Conservation (phyloP, 257 asterid species). For the Primulina tabacum region DNA sequence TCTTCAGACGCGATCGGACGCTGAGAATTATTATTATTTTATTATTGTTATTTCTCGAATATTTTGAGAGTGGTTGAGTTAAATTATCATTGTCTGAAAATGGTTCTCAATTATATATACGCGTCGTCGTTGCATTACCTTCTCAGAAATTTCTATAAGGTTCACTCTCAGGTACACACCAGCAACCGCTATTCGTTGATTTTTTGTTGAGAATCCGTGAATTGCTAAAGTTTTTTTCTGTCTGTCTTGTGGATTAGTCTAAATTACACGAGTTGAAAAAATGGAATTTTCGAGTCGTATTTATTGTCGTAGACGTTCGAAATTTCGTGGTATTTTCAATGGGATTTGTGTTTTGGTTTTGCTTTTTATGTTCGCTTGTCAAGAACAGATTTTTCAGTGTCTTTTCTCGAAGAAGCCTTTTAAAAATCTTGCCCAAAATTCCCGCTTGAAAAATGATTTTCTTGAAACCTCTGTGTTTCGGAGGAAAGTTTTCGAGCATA, state of each 20-base stretch:
- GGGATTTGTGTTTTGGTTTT: slow-evolving; percentile 43
- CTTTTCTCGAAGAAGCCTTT: slow-evolving; percentile 28
- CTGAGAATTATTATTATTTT: too few species aligned
- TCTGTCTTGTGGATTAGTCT: neutral
- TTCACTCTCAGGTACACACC: neutral
- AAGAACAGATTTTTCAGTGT: slow-evolving; percentile 30
- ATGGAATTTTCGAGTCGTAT: slow-evolving; percentile 36
- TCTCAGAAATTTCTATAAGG: neutral
- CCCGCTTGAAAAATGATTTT: slow-evolving; percentile 8
- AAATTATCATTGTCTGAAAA: neutral
- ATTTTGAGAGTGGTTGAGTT: neutral
- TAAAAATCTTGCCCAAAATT: slow-evolving; percentile 16
- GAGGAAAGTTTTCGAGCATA: slow-evolving; percentile 35
- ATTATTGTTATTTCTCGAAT: too few species aligned
- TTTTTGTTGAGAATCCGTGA: neutral
- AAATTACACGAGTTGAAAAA: slow-evolving; percentile 3
- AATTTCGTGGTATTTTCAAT: slow-evolving; percentile 50
- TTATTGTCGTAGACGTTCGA: slow-evolving; percentile 31
- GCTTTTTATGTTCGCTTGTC: slow-evolving; percentile 37
- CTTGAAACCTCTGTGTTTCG: slow-evolving; percentile 20
- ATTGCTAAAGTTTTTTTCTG: neutral
- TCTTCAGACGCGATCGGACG: neutral
- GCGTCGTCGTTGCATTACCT: neutral
- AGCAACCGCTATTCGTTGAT: neutral
- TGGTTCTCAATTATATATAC: neutral